These are phyloP conservation scores for Amniculicola lignicola DNA, from an alignment of 495 filamentous ascomycete species.

Conservation along the genomic window DNA sequence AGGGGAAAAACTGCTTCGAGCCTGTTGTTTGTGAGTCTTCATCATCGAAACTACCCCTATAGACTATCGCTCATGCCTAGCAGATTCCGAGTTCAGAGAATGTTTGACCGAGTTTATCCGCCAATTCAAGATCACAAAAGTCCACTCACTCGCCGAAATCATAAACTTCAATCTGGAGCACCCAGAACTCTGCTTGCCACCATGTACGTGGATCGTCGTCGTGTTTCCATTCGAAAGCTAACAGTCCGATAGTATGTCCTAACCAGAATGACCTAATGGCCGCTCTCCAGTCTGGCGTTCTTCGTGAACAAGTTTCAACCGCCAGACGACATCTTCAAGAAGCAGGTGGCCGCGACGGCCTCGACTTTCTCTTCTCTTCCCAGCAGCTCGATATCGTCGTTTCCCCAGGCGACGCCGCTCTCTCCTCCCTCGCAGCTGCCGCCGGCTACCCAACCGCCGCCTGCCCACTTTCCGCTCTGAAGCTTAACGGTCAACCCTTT, in stretches of 20 bases:
- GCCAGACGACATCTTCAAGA: conserved; percentile 20
- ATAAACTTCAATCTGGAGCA: conserved; percentile 35
- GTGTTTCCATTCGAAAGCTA: not conserved
- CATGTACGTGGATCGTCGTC: conserved; percentile 11
- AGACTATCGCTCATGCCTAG: not conserved
- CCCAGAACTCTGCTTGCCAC: conserved; percentile 26
- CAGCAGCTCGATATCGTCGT: conserved; percentile 33
- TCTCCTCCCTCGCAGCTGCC: conserved; percentile 33
- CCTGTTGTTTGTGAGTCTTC: conserved; percentile 33
- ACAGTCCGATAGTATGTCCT: conserved; percentile 15
- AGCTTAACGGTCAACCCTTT: conserved; percentile 35
- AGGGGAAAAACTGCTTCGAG: conserved; percentile 31
- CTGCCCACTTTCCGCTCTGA: conserved; percentile 30
- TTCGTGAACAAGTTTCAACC: conserved; percentile 11
- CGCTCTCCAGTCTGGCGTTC: conserved; percentile 18
- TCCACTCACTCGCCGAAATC: conserved; percentile 33
- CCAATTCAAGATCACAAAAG: conserved; percentile 32
- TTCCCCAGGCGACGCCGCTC: conserved; percentile 31
- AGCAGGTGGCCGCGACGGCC: conserved; percentile 25
- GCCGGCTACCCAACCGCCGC: conserved; percentile 36
- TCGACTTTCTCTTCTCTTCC: conserved; percentile 30
- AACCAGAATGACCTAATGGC: conserved; percentile 33
- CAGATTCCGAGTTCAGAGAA: conserved; percentile 33
- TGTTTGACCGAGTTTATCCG: conserved; percentile 27
- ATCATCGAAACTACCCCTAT: not conserved